A percentile compares a stretch with the other conserved stretches of the same genome.
phyloP scores from a whole-genome alignment of 2,329 filamentous ascomycete species.

The Trichophyton verrucosum region DNA sequence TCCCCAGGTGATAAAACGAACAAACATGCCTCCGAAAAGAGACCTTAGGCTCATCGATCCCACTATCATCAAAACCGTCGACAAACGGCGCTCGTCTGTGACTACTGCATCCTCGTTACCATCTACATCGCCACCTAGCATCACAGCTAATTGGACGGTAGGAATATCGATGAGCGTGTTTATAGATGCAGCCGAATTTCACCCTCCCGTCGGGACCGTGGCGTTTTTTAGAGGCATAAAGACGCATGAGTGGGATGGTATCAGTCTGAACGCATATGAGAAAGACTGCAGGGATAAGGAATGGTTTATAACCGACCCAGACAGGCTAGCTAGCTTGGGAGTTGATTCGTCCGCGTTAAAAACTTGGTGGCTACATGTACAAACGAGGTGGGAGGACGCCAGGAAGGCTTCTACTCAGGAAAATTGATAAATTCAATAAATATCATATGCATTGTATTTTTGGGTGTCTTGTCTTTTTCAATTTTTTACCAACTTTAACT shows the following conservation, averaged over 20 bases:
- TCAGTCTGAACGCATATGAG: conserved; percentile 22
- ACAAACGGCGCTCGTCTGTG: neutral
- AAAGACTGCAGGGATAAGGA: conserved; percentile 15
- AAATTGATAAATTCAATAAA: neutral
- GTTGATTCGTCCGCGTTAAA: conserved; percentile 14
- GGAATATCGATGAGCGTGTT: conserved; percentile 21
- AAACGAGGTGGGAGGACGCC: neutral
- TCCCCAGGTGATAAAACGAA: conserved; percentile 15
- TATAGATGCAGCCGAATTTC: conserved; percentile 19
- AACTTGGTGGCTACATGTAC: conserved; percentile 14
- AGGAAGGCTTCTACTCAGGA: neutral
- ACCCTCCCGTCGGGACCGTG: conserved; percentile 18
- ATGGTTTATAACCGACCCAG: conserved; percentile 17
- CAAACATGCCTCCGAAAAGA: conserved; percentile 19
- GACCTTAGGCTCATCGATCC: conserved; percentile 21
- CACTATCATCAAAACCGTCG: conserved; percentile 9
- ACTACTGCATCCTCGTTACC: neutral
- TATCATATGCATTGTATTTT: too few species aligned
- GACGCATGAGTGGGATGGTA: conserved; percentile 19
- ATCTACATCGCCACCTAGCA: neutral
- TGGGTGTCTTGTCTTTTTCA: neutral
- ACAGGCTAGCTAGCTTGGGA: conserved; percentile 12
- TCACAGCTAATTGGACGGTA: neutral
- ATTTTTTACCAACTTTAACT: too few species aligned
- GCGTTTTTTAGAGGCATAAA: conserved; percentile 19